These are phyloP conservation scores for Eleusine coracana DNA, from an alignment of 176 grass and related monocot genomes.

Conservation along the genomic window DNA sequence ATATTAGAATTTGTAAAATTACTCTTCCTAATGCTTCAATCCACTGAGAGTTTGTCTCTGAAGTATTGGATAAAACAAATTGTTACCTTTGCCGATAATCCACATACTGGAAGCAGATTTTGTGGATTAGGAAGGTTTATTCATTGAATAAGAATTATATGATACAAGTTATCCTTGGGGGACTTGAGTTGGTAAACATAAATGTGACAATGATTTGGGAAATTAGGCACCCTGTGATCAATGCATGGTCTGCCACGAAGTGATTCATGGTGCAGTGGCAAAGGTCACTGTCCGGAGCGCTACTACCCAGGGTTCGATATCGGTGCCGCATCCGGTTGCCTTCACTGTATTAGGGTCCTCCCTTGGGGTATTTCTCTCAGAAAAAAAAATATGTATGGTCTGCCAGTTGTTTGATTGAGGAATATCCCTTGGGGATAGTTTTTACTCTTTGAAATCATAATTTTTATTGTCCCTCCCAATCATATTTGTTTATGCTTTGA, in stretches of 20 bases:
- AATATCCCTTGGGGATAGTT: background rate
- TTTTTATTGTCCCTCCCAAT: background rate
- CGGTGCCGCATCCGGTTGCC: no score
- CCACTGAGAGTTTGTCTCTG: background rate
- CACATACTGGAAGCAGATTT: background rate
- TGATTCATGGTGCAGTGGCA: no score
- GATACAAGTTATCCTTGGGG: background rate
- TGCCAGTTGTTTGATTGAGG: background rate
- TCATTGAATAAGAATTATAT: background rate
- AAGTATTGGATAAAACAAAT: slow-evolving; percentile 12
- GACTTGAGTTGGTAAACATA: background rate
- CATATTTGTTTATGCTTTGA: background rate
- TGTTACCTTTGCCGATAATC: background rate
- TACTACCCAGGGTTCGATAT: no score
- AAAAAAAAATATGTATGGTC: background rate
- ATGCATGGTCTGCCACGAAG: background rate
- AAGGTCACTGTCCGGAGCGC: no score
- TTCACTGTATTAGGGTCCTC: no score
- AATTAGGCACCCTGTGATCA: background rate
- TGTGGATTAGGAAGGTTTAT: background rate
- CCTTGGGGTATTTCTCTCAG: no score
- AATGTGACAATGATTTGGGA: background rate
- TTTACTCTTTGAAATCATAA: no score
- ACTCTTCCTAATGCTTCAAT: slow-evolving; percentile 5
- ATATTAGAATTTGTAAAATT: background rate